A percentile compares a stretch with the other conserved stretches of the same genome.
Conservation (phyloP, 805 yeast species). For the Hermanozyma aechmeae region DNA sequence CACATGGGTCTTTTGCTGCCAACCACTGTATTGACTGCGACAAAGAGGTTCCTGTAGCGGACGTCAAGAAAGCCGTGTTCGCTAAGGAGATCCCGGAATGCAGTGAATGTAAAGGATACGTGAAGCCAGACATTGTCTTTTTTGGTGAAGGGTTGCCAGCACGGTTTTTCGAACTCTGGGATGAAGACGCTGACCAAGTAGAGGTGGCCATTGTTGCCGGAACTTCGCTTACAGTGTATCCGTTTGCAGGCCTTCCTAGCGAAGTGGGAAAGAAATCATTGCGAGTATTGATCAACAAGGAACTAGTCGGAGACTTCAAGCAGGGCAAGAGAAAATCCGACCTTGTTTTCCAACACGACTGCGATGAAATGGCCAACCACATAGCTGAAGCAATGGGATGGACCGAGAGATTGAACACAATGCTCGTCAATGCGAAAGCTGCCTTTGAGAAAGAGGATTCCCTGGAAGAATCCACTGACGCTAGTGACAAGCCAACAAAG, state of each 20-base stretch:
- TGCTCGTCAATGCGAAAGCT: constrained; percentile 15
- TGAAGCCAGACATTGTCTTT: constrained; percentile 91
- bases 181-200: constrained; percentile 39
- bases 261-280: constrained; percentile 41
- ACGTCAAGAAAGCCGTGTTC: constrained; percentile 32
- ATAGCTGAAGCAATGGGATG: constrained; percentile 56
- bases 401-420: constrained; percentile 42
- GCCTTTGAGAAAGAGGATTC: too few species aligned
- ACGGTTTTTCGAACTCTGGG: constrained; percentile 63
- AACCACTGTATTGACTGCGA: constrained; percentile 79
- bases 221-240: constrained; percentile 80
- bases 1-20: constrained; percentile 88
- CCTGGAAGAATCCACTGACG: too few species aligned
- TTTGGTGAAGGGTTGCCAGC: constrained; percentile 84
- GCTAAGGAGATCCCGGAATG: constrained; percentile 45
- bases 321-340: constrained; percentile 46
- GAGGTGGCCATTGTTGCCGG: constrained; percentile 86
- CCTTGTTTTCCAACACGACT: constrained; percentile 46
- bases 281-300: constrained; percentile 68
- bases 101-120: constrained; percentile 56
- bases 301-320: constrained; percentile 65
- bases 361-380: constrained; percentile 55
- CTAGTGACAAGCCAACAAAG: too few species aligned
- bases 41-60: constrained; percentile 38
- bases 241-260: constrained; percentile 78